phyloP scores from a whole-genome alignment of 257 asterid species.

The Petunia secreta region DNA sequence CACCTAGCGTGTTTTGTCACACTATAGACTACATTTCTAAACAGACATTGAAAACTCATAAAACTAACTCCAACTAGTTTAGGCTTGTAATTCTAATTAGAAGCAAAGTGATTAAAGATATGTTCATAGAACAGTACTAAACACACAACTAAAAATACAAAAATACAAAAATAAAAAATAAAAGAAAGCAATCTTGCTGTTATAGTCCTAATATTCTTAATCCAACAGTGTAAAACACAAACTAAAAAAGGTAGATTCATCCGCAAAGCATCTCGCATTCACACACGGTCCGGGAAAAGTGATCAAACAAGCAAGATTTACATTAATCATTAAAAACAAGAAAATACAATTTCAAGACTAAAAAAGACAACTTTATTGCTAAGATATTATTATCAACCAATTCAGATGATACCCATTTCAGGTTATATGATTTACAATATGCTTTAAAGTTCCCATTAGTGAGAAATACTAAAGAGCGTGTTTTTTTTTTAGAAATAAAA shows the following conservation, averaged over 20 bases:
- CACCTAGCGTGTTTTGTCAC: too few relatives aligned
- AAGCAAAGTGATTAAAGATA: background rate
- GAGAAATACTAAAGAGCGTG: background rate
- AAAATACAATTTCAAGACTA: background rate
- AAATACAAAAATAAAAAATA: background rate
- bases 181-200: background rate
- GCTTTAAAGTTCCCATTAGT: background rate
- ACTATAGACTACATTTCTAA: too few relatives aligned
- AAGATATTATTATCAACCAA: conserved; percentile 24
- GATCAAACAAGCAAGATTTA: conserved; percentile 4
- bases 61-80: background rate
- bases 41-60: background rate
- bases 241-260: background rate
- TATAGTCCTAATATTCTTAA: background rate
- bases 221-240: background rate
- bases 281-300: background rate
- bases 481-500: background rate
- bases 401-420: conserved; percentile 24
- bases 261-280: too few relatives aligned
- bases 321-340: background rate
- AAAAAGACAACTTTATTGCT: background rate
- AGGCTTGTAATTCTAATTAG: background rate
- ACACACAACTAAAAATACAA: background rate
- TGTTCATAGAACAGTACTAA: background rate
- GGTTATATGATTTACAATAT: background rate